A percentile compares a stretch with the other conserved stretches of the same genome.
Conservation (phyloP, 2,329 filamentous ascomycete species). For the Exophiala viscosa region DNA sequence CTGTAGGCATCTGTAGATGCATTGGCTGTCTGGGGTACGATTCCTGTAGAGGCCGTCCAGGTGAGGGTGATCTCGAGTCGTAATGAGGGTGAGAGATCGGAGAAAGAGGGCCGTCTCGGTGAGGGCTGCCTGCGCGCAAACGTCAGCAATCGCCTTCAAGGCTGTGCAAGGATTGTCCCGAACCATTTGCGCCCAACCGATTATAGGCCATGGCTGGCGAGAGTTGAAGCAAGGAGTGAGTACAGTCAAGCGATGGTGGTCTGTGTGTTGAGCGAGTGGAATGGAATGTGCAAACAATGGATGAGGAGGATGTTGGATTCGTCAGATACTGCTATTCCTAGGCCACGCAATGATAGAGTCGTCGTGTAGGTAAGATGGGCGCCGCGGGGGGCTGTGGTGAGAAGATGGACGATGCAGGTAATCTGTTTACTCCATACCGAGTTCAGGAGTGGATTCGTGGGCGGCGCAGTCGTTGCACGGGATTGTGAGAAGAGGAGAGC, state of each 20-base stretch:
- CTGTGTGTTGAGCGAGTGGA: constrained; percentile 8
- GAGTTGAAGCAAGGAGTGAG: neutral
- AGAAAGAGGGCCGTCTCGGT: constrained; percentile 41
- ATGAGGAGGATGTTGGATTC: no score
- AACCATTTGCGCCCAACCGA: constrained; percentile 60
- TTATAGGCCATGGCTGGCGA: constrained; percentile 63
- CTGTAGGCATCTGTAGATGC: constrained; percentile 68
- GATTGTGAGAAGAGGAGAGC: no score
- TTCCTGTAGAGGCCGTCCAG: constrained; percentile 67
- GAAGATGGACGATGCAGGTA: no score
- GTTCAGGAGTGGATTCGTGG: no score
- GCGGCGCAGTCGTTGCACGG: no score
- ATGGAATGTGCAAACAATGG: constrained; percentile 12
- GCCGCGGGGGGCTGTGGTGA: no score
- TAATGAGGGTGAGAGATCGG: constrained; percentile 53
- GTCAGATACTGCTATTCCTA: no score
- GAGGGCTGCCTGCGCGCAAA: constrained; percentile 28
- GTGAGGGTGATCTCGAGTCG: constrained; percentile 66
- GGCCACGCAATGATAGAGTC: no score
- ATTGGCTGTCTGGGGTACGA: constrained; percentile 28
- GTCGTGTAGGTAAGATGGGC: no score
- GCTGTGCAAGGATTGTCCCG: neutral
- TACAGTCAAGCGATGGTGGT: constrained; percentile 8
- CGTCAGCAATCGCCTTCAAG: constrained; percentile 16
- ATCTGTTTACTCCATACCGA: no score